Percentiles rank a stretch among this genome's conserved stretches.
These are phyloP conservation scores for Entomophthora muscae DNA, from an alignment of 371 early-diverging fungal genomes.

Conservation along the genomic window DNA sequence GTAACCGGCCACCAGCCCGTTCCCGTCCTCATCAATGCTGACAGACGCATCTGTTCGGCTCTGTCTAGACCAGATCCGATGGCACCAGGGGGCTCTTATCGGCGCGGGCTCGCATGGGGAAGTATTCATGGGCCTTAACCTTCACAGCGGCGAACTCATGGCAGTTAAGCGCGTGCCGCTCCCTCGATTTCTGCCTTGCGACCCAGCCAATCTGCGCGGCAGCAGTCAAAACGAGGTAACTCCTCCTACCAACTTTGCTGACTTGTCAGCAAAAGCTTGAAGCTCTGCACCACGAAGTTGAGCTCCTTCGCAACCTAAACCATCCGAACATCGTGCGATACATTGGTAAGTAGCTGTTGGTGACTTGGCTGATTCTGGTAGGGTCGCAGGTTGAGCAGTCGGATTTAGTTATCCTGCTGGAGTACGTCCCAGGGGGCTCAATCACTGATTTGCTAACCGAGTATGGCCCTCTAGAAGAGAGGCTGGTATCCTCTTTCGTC, in stretches of 20 bases:
- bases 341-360: slow-evolving; percentile 17
- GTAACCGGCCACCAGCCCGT: no score
- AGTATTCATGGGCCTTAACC: slow-evolving; percentile 84
- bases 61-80: slow-evolving; percentile 14
- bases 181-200: slow-evolving; percentile 41
- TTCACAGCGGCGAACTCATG: slow-evolving; percentile 72
- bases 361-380: not conserved
- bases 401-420: slow-evolving; percentile 84
- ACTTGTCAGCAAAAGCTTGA: slow-evolving; percentile 18
- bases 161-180: slow-evolving; percentile 96
- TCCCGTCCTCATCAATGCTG: not conserved
- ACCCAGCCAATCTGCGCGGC: slow-evolving; percentile 38
- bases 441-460: slow-evolving; percentile 64
- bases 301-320: slow-evolving; percentile 66
- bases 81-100: slow-evolving; percentile 80
- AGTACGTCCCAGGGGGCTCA: slow-evolving; percentile 96
- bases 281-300: slow-evolving; percentile 76
- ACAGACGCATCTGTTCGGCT: not conserved
- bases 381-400: slow-evolving; percentile 64
- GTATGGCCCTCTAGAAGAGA: slow-evolving; percentile 77
- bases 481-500: slow-evolving; percentile 64
- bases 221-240: not conserved
- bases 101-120: slow-evolving; percentile 95
- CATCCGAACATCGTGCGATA: slow-evolving; percentile 94
- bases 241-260: not conserved